phyloP scores from a whole-genome alignment of 2,329 filamentous ascomycete genomes.

The Fusarium compactum region DNA sequence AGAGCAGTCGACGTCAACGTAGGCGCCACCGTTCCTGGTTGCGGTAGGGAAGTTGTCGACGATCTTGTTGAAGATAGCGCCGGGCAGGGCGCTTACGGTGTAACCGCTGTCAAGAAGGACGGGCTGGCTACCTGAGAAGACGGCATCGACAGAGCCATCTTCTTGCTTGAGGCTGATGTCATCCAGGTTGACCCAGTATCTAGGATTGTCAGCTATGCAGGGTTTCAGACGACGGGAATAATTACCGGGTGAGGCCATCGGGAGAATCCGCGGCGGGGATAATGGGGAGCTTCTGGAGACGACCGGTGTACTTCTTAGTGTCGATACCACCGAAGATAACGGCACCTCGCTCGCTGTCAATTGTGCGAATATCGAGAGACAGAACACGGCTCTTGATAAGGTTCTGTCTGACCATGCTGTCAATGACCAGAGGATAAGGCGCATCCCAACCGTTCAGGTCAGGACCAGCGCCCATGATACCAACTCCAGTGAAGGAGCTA shows the following conservation, averaged over 20 bases:
- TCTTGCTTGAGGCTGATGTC: conserved; percentile 51
- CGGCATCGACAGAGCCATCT: conserved; percentile 55
- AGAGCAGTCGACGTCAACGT: conserved; percentile 63
- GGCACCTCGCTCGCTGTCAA: conserved; percentile 49
- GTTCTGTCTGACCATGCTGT: conserved; percentile 51
- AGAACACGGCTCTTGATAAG: conserved; percentile 55
- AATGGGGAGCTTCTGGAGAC: conserved; percentile 67
- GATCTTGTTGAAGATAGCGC: conserved; percentile 62
- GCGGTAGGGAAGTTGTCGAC: conserved; percentile 59
- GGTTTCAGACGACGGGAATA: background rate
- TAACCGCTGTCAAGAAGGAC: conserved; percentile 76
- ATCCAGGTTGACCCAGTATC: conserved; percentile 60
- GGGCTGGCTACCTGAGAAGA: conserved; percentile 58
- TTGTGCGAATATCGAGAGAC: conserved; percentile 51
- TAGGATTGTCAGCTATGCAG: conserved; percentile 11
- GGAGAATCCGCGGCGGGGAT: conserved; percentile 57
- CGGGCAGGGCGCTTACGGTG: conserved; percentile 74
- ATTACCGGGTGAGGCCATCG: conserved; percentile 50
- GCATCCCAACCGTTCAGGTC: conserved; percentile 51
- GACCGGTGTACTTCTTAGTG: conserved; percentile 65
- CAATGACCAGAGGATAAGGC: conserved; percentile 52
- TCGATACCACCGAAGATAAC: conserved; percentile 69
- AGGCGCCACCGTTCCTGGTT: conserved; percentile 53
- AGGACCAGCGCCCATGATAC: conserved; percentile 54
- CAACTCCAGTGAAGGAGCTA: conserved; percentile 47